phyloP scores from a whole-genome alignment of 768 basidiomycete species.

The Boletus edulis region DNA sequence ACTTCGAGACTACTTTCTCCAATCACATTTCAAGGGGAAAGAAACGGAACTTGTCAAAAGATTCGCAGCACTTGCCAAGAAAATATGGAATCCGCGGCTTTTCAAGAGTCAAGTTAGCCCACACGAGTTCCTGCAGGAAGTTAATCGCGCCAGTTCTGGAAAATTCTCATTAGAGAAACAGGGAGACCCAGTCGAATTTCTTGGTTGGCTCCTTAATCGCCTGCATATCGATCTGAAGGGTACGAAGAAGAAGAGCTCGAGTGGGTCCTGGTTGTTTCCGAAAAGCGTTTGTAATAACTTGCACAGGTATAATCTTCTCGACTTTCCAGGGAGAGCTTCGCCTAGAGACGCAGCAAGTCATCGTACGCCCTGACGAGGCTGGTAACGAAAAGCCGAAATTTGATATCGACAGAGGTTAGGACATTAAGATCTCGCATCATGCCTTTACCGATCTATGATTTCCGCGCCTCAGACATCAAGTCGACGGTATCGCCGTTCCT shows the following conservation, averaged over 20 bases:
- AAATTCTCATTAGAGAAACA: conserved; percentile 93
- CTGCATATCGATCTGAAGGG: conserved; percentile 93
- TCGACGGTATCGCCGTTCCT: conserved; percentile 85
- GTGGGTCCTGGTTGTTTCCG: conserved; percentile 44
- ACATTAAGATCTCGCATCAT: conserved; percentile 7
- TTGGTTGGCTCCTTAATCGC: conserved; percentile 92
- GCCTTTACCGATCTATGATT: conserved; percentile 20
- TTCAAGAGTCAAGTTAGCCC: conserved; percentile 99
- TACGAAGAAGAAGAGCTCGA: conserved; percentile 88
- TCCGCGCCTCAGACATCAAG: conserved; percentile 68
- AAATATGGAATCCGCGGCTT: conserved; percentile 92
- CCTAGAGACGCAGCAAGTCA: conserved; percentile 90
- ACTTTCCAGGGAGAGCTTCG: conserved; percentile 94
- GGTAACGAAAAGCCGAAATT: conserved; percentile 83
- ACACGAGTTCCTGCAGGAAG: conserved; percentile 99
- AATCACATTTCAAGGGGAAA: conserved; percentile 70
- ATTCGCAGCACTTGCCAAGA: conserved; percentile 84
- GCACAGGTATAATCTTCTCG: conserved; percentile 81
- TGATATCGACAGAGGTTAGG: conserved; percentile 88
- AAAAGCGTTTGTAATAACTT: conserved; percentile 18
- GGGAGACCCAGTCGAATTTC: conserved; percentile 95
- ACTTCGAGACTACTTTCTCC: conserved; percentile 81
- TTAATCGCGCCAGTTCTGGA: conserved; percentile 81
- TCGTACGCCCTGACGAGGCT: conserved; percentile 75
- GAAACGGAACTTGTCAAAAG: conserved; percentile 86